Evolutionary conservation across 768 basidiomycete species (phyloP).

Genomic region (Macrolepiota dolichaula): DNA sequence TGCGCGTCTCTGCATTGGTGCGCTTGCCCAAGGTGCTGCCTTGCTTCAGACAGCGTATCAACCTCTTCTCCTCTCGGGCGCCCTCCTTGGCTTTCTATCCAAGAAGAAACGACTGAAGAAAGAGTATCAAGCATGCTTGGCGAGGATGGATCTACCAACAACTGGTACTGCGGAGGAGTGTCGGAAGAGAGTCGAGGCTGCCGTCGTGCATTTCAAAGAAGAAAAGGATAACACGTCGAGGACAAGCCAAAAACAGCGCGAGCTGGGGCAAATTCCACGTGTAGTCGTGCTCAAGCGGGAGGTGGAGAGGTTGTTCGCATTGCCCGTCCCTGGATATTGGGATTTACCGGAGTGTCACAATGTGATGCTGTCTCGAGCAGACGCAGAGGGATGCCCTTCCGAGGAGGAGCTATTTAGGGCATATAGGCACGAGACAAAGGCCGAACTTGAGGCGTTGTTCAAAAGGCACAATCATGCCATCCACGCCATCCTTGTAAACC

Average conservation of each 20-base stretch:
- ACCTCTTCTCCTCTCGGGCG: constrained; percentile 42
- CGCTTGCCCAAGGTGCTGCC: constrained; percentile 44
- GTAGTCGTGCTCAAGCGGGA: constrained; percentile 43
- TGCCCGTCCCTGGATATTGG: constrained; percentile 49
- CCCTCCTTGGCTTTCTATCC: constrained; percentile 37
- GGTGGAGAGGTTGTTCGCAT: constrained; percentile 39
- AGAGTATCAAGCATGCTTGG: constrained; percentile 36
- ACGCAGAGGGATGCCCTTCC: constrained; percentile 24
- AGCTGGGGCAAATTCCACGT: constrained; percentile 41
- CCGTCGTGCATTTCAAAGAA: constrained; percentile 31
- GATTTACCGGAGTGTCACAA: constrained; percentile 38
- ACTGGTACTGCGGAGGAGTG: constrained; percentile 35
- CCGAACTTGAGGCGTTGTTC: constrained; percentile 24
- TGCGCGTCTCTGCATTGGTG: constrained; percentile 46
- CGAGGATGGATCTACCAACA: constrained; percentile 34
- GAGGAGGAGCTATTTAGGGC: constrained; percentile 37
- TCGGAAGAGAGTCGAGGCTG: constrained; percentile 32
- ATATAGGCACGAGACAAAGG: constrained; percentile 20
- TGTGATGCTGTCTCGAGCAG: constrained; percentile 21
- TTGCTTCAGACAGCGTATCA: constrained; percentile 48
- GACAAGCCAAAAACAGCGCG: constrained; percentile 19
- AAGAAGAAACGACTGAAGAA: constrained; percentile 30
- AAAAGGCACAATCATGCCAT: constrained; percentile 31
- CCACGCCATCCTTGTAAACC: constrained; percentile 28
- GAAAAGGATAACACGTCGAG: constrained; percentile 18